Percentiles rank a stretch among this genome's conserved stretches.
Evolutionary conservation across 352 stramenopile species (phyloP).

Genomic region (Thraustochytrium striatum): DNA sequence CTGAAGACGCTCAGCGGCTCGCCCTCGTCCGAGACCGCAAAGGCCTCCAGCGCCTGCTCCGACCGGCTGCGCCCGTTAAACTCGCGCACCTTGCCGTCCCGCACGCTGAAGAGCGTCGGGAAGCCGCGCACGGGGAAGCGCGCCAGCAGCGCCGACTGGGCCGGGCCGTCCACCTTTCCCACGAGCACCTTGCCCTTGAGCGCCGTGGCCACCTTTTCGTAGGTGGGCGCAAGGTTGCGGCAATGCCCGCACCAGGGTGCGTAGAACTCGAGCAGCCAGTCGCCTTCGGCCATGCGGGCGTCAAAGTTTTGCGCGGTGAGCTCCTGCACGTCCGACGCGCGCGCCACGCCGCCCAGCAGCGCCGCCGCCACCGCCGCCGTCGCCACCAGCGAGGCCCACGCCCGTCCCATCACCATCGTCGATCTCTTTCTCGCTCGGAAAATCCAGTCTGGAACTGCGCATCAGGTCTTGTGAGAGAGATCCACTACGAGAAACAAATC

Average conservation of each 20-base stretch:
- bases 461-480: too few species aligned
- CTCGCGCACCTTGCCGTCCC: neutral
- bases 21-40: neutral
- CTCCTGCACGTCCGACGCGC: too few species aligned
- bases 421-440: too few species aligned
- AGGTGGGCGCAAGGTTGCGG: conserved; percentile 74
- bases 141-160: conserved; percentile 68
- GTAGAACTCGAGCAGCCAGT: conserved; percentile 84
- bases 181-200: conserved; percentile 81
- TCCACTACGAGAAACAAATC: too few species aligned
- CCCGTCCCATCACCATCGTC: too few species aligned
- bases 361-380: too few species aligned
- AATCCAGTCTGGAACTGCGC: too few species aligned
- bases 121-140: conserved; percentile 83
- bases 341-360: too few species aligned
- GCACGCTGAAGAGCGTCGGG: conserved; percentile 67
- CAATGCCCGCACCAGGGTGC: conserved; percentile 82
- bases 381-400: too few species aligned
- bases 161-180: conserved; percentile 88
- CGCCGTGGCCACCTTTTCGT: conserved; percentile 57
- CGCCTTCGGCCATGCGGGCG: conserved; percentile 40
- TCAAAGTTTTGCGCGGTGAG: too few species aligned
- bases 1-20: neutral
- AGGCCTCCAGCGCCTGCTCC: neutral
- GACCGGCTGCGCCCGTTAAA: neutral